Evolutionary conservation across 2,329 filamentous ascomycete species (phyloP), one percentile per base, ranked within the genome.

Genomic region (Clarireedia hainanense): DNA sequence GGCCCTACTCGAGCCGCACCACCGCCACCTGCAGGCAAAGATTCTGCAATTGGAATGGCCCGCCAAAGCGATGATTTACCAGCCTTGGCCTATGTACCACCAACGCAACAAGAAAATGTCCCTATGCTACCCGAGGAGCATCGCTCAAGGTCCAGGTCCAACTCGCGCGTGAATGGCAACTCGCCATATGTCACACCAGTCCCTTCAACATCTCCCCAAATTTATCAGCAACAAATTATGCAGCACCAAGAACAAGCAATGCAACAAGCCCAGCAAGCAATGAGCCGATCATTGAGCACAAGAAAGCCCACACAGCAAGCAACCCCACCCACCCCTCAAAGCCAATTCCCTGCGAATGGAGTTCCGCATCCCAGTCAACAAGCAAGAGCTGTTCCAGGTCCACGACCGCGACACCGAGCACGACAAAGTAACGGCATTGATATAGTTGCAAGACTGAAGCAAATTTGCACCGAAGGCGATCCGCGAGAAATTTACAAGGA

Each of bases 391-490:
- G 76, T 79, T 49, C 75, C 84, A 61, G 73, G 73, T 43, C 77
- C 86, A 15, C 79, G 91, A 52, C 87, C 89, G 20, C 83, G 91
- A 59, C 88, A 91, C 65, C 81, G 90, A 54, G 77, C 84, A 42
- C 84, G 91, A 47, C 89, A 91, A 68, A 95, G 87, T 69, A 89
- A 83, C 62, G 84, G 81, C 47, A 79, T 89, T 55, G 92, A 99
- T 67, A 88, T 99, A 55, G 80, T 95, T 40, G 81, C 84, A 20
- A 85, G 89, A 17, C 78, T 99, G 52, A 89, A 91, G 70, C 83
- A 88, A 34, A 97, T 99, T 61, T 97, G 94, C 71, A 91, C 85
- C 23, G 84, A 90, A 52, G 89, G 88, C 48, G 92, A 99, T 68
- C 94, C 94, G 3, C 89, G 89, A 26, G 85, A 88, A 54, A 85